Conservation (phyloP, 768 basidiomycete genomes). For the Lentinula boryana region DNA sequence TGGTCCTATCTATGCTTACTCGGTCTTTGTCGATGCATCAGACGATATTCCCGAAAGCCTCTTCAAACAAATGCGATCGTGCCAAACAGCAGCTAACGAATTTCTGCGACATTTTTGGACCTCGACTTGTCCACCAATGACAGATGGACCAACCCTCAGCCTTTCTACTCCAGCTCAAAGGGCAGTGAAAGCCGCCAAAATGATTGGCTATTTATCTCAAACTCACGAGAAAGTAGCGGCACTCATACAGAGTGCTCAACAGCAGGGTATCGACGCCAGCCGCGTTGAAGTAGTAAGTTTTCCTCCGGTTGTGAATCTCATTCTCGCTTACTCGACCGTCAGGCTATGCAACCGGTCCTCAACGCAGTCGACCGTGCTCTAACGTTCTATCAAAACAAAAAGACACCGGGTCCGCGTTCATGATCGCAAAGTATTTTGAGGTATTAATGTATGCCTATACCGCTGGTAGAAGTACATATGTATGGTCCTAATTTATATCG, state of each 20-base stretch:
- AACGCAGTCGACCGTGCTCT: constrained; percentile 72
- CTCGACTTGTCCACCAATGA: constrained; percentile 69
- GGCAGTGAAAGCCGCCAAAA: constrained; percentile 75
- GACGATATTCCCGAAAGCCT: constrained; percentile 77
- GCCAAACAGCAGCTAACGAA: constrained; percentile 91
- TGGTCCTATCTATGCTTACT: not conserved
- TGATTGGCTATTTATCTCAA: constrained; percentile 76
- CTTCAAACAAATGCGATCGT: constrained; percentile 79
- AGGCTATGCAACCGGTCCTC: constrained; percentile 77
- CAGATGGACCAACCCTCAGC: constrained; percentile 46
- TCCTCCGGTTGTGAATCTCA: not conserved
- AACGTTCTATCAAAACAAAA: constrained; percentile 46
- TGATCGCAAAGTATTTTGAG: not conserved
- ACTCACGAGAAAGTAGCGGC: constrained; percentile 80
- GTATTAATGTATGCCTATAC: constrained; percentile 6
- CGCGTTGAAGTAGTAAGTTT: constrained; percentile 60
- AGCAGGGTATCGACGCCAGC: constrained; percentile 54
- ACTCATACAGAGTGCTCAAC: constrained; percentile 57
- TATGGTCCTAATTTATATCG: constrained; percentile 4
- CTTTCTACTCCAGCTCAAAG: constrained; percentile 61
- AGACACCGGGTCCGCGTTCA: constrained; percentile 15
- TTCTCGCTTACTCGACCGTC: not conserved
- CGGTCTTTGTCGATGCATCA: constrained; percentile 19
- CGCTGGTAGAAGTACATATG: not conserved
- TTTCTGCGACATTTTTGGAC: constrained; percentile 97